A percentile compares a stretch with the other conserved stretches of the same genome.
These are phyloP conservation scores for Trypanosoma congolense DNA, from an alignment of 208 protist genomes.

Conservation along the genomic window DNA sequence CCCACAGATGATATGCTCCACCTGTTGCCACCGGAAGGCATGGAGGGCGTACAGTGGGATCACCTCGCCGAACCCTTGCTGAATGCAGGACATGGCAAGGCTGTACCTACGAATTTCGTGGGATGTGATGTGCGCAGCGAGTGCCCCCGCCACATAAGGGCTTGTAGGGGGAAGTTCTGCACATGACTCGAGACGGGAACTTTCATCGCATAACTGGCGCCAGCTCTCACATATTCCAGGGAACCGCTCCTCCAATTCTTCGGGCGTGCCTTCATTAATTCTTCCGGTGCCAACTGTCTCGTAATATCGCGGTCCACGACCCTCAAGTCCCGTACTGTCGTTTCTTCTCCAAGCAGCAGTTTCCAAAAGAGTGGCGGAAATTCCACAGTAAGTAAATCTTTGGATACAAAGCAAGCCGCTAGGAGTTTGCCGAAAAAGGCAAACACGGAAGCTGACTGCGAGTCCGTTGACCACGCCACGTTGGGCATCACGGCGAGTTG, in stretches of 20 bases:
- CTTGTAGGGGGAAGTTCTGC: conserved; percentile 49
- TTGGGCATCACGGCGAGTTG: conserved; percentile 75
- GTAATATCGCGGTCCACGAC: conserved; percentile 61
- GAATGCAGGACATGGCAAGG: conserved; percentile 64
- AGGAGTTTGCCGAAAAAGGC: conserved; percentile 93
- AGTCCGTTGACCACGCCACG: conserved; percentile 32
- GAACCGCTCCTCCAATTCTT: conserved; percentile 83
- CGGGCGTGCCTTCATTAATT: conserved; percentile 55
- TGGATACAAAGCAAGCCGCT: conserved; percentile 87
- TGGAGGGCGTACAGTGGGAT: conserved; percentile 78
- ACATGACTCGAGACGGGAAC: conserved; percentile 32
- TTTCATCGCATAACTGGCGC: conserved; percentile 31
- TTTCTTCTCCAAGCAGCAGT: conserved; percentile 69
- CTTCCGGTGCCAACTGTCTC: conserved; percentile 43
- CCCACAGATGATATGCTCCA: conserved; percentile 78
- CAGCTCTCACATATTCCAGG: conserved; percentile 59
- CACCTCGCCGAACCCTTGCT: conserved; percentile 75
- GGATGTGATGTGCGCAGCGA: conserved; percentile 55
- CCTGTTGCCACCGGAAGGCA: conserved; percentile 82
- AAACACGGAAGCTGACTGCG: conserved; percentile 83
- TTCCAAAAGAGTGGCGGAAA: conserved; percentile 93
- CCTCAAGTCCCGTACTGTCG: conserved; percentile 44
- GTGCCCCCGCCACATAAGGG: conserved; percentile 35
- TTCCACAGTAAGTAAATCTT: conserved; percentile 88
- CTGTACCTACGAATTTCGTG: conserved; percentile 67